Evolutionary conservation across 164 flowering plant species (phyloP).

Genomic region (Piper longum): DNA sequence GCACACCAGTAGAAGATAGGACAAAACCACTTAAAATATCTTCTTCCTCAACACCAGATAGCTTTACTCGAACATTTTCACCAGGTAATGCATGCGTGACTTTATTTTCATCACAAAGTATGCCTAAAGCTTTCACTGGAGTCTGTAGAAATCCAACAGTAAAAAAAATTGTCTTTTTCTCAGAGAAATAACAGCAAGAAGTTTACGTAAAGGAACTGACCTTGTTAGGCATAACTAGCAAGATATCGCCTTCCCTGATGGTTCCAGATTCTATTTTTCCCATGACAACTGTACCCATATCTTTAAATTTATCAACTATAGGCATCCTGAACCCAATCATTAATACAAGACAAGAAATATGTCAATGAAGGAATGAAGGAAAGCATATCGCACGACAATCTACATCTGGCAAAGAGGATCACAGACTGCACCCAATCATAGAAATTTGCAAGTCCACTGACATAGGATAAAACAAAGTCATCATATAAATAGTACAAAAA

Average conservation of each 20-base stretch:
- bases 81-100: constrained; percentile 76
- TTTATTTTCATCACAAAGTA: constrained; percentile 64
- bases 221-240: constrained; percentile 93
- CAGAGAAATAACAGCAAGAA: background rate
- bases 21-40: constrained; percentile 84
- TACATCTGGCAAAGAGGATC: too few species aligned
- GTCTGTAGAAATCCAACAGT: constrained; percentile 26
- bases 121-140: constrained; percentile 64
- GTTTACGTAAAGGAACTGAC: constrained; percentile 18
- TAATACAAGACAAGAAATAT: background rate
- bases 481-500: too few species aligned
- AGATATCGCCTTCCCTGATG: constrained; percentile 67
- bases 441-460: too few species aligned
- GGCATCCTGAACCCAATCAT: constrained; percentile 51
- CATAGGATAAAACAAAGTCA: too few species aligned
- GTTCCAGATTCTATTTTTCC: constrained; percentile 95
- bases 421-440: too few species aligned
- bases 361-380: background rate
- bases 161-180: background rate
- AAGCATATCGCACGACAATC: too few species aligned
- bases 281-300: constrained; percentile 98
- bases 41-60: constrained; percentile 89
- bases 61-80: constrained; percentile 72
- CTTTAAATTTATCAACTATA: constrained; percentile 88
- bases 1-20: constrained; percentile 9